phyloP scores from a whole-genome alignment of 371 early-diverging fungal species.

The Saksenaea vasiformis region DNA sequence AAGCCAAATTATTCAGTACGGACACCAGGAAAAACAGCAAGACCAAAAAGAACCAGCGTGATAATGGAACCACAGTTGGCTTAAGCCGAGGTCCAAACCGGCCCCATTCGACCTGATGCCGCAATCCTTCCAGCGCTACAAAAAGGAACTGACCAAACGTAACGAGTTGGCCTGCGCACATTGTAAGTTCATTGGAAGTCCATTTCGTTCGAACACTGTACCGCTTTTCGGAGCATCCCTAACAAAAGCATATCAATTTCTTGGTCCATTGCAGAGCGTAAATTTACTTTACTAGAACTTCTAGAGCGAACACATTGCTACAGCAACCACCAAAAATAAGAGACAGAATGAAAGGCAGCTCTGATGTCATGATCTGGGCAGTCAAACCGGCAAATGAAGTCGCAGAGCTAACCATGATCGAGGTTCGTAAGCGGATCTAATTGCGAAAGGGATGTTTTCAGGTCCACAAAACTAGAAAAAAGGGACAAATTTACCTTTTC shows the following conservation, averaged over 20 bases:
- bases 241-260: conserved; percentile 5
- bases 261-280: conserved; percentile 6
- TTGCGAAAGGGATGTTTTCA: not conserved
- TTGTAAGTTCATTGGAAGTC: not conserved
- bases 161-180: conserved; percentile 64
- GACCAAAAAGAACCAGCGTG: conserved; percentile 77
- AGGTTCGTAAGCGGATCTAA: not conserved
- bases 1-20: conserved; percentile 79
- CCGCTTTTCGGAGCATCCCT: conserved; percentile 80
- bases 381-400: not conserved
- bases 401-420: not conserved
- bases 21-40: conserved; percentile 78
- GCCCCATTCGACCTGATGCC: conserved; percentile 62
- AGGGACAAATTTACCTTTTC: not conserved
- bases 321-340: conserved; percentile 92
- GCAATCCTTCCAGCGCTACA: conserved; percentile 74
- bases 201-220: conserved; percentile 21
- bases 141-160: conserved; percentile 86
- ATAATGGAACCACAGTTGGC: conserved; percentile 68
- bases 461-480: not conserved
- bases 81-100: conserved; percentile 55
- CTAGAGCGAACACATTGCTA: conserved; percentile 85
- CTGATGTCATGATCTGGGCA: conserved; percentile 32
- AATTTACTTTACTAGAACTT: conserved; percentile 69
- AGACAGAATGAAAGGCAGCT: conserved; percentile 51